Conservation (phyloP, 1,284 basidiomycete genomes). For the Schizophyllum amplum region DNA sequence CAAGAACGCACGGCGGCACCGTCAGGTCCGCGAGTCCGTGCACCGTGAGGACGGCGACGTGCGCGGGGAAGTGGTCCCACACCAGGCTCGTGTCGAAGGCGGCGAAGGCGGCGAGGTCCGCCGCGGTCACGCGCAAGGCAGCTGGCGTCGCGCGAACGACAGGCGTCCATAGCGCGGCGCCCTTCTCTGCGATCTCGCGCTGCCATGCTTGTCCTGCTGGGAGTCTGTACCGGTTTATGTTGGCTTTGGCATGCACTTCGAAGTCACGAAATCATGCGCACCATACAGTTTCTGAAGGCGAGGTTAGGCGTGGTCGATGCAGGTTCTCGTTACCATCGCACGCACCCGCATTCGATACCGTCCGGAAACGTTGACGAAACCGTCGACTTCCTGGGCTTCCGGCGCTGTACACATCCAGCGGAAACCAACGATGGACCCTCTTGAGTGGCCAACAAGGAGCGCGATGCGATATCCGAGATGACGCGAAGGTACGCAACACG, state of each 20-base stretch:
- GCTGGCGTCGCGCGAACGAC: constrained; percentile 52
- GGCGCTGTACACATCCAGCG: constrained; percentile 57
- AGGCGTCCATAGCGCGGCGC: constrained; percentile 49
- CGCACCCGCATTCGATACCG: constrained; percentile 54
- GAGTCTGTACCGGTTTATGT: constrained; percentile 20
- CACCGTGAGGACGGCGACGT: constrained; percentile 55
- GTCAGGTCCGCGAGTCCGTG: constrained; percentile 59
- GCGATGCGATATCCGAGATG: constrained; percentile 56
- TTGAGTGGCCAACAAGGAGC: constrained; percentile 65
- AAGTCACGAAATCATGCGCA: no score
- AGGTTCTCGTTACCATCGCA: constrained; percentile 3
- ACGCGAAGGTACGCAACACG: constrained; percentile 55
- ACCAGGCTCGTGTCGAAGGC: constrained; percentile 56
- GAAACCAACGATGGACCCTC: constrained; percentile 58
- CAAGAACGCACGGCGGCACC: constrained; percentile 55
- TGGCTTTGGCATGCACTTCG: constrained; percentile 1
- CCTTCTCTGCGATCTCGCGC: constrained; percentile 41
- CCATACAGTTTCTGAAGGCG: constrained; percentile 36
- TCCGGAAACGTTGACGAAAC: constrained; percentile 63
- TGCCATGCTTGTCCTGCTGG: constrained; percentile 32
- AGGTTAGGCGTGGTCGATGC: background rate
- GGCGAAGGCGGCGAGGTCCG: constrained; percentile 51
- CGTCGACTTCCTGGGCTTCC: constrained; percentile 44
- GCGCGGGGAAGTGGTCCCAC: constrained; percentile 53
- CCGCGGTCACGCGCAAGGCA: constrained; percentile 45